phyloP scores from a whole-genome alignment of 768 basidiomycete species.

The Leccinum sublutescens region DNA sequence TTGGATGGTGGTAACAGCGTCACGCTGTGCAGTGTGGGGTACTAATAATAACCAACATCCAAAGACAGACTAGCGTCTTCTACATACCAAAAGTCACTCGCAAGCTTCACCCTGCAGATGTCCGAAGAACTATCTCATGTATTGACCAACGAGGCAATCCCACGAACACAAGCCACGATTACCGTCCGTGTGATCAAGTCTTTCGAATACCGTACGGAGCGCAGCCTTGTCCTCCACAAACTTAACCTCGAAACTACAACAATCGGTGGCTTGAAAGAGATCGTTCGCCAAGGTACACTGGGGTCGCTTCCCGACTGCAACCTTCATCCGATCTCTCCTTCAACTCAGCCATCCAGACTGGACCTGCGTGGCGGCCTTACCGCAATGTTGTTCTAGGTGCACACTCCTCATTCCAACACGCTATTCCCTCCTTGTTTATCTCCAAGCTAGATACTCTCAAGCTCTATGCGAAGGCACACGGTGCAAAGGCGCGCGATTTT shows the following conservation, averaged over 20 bases:
- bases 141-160: constrained; percentile 63
- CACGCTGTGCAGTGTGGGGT: no score
- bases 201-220: constrained; percentile 89
- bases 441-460: constrained; percentile 78
- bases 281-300: constrained; percentile 59
- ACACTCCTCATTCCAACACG: background rate
- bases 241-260: constrained; percentile 80
- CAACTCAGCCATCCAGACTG: constrained; percentile 62
- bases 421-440: background rate
- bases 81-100: background rate
- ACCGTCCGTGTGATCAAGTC: constrained; percentile 95
- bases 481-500: constrained; percentile 66
- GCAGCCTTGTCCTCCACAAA: constrained; percentile 78
- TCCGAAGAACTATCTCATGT: constrained; percentile 38
- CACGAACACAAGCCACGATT: constrained; percentile 75
- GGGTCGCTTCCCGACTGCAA: background rate
- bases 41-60: no score
- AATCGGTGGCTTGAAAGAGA: constrained; percentile 74
- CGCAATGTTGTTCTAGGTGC: constrained; percentile 66
- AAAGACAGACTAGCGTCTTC: no score
- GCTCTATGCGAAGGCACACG: constrained; percentile 92
- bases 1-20: constrained; percentile 5
- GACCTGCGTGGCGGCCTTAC: constrained; percentile 88
- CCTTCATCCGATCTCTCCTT: constrained; percentile 8
- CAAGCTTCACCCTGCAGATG: constrained; percentile 21